Base-by-base conservation (phyloP, 352 stramenopile genomes). In the Phytophthora nicotianae region DNA sequence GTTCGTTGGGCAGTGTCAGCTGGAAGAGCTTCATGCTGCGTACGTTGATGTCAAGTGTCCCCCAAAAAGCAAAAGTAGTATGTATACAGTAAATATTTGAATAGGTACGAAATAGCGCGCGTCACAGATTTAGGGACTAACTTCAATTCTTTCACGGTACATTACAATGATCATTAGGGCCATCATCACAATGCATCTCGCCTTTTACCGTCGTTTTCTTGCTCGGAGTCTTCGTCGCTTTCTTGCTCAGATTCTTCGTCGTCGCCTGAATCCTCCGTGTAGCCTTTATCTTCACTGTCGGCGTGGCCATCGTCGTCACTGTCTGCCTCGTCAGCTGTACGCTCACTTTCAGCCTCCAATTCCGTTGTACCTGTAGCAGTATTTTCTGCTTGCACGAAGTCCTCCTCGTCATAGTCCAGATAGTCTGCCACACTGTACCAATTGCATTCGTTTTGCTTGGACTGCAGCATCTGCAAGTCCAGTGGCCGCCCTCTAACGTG, bases 11-110 rank as follows among this genome's bases (percentile, higher is more conserved):
- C 42, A 94, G 73, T 59, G 86, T 94, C 47, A 94, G 82, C 71
- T 94, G 86, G 79, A 94, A 94, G 62, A 94, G 86, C 83, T 94
- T 94, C 86, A 93, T 94, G 11, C 24, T 29, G 6, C 16, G 35
- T 7, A 29, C 33, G 27, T 33, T 33, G n/a, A 61, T 11, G 23
- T 23, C 16, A 43, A 55, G 29, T 35, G 29, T 10, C 33, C 5
- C 27, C 27, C 27, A 7, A 33, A 33, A 1, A 3, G 1, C 8
- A 2, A 57, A 41, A 40, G 21, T 37, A 62, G 6, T 7, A 19
- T n/a, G 46, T 6, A 21, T 56, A 56, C 35, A 57, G 17, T 29
- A 45, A 2, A 32, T 45, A 1, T 20, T 7, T 29, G 24, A 52
- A 38, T 58, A 70, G 50, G 33, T 54, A 62, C 45, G 32, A 7